Conservation (phyloP, 371 early-diverging fungal genomes). For the Mortierella sp. region DNA sequence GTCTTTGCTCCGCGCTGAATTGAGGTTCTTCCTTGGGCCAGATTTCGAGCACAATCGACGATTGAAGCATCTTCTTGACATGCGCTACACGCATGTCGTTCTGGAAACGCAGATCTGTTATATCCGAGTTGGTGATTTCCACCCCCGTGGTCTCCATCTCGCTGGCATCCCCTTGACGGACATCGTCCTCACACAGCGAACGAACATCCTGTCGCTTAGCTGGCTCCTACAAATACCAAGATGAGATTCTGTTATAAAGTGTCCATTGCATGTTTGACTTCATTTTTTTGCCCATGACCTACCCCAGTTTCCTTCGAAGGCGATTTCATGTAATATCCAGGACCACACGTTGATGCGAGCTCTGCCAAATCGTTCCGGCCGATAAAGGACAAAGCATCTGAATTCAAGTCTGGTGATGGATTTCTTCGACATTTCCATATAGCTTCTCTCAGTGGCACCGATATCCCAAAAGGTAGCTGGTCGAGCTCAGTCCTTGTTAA, state of each 20-base stretch:
- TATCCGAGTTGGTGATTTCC: slow-evolving; percentile 58
- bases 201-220: slow-evolving; percentile 28
- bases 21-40: slow-evolving; percentile 53
- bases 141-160: slow-evolving; percentile 50
- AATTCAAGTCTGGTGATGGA: slow-evolving; percentile 18
- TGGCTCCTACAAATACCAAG: slow-evolving; percentile 24
- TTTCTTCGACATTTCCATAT: slow-evolving; percentile 37
- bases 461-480: slow-evolving; percentile 33
- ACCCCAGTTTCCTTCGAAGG: slow-evolving; percentile 7
- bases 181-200: slow-evolving; percentile 34
- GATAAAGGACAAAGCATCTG: slow-evolving; percentile 28
- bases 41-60: slow-evolving; percentile 57
- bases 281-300: background rate
- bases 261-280: too few species aligned
- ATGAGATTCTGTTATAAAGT: background rate
- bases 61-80: slow-evolving; percentile 66
- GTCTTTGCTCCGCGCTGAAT: slow-evolving; percentile 10
- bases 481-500: slow-evolving; percentile 20
- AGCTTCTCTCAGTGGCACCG: slow-evolving; percentile 30
- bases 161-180: slow-evolving; percentile 14
- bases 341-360: slow-evolving; percentile 40
- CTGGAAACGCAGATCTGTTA: slow-evolving; percentile 68
- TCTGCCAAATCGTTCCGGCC: slow-evolving; percentile 74
- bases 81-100: slow-evolving; percentile 73
- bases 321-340: slow-evolving; percentile 29